Base-by-base conservation (phyloP, 2,329 filamentous ascomycete species). In the Xylariaceae sp. region DNA sequence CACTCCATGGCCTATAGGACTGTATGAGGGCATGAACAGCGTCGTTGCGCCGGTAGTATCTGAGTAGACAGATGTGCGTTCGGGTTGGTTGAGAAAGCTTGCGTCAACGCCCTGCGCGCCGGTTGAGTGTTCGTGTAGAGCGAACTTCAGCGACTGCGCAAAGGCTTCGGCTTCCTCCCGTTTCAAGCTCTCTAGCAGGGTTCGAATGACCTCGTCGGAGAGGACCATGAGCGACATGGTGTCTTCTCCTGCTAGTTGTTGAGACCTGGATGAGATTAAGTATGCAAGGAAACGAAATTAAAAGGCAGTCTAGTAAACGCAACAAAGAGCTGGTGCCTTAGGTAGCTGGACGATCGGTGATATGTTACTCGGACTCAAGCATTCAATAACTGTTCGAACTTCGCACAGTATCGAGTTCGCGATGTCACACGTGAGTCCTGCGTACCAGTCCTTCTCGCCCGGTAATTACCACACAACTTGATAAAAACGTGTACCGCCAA, bases 21-120 rank as follows among this genome's bases (percentile, higher is more conserved):
- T 82, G 19, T 77, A 81, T 1, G 85, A 85, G 0, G 87, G 87
- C 83, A 90, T 89, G 63, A 89, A 90, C 18, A 90, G 69, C 2
- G 84, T 88, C 15, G 81, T 85, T 30, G 76, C 72, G 38, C 75
- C 75, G 14, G 76, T 78, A 0, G 64, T 66, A 1, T 68, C 62
- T 22, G 76, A 77, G 38, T 74, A 64, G 7, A 81, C 71, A 0
- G 73, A 68, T 10, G 74, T 74, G 31, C 80, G 73, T 48, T 75
- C 71, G 6, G 81, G 82, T 58, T 85, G 80, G 56, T 83, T 75
- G 48, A 78, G 73, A 3, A 75, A 61, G 33, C 68, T 71, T 35
- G 68, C 66, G 32, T 71, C 65, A 22, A 70, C 64, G 14, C 66
- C 62, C 48, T 77, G 74, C 0, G 75, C 73, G 42, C 76, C 76